Base-by-base conservation (phyloP, 176 grass and related monocot genomes). In the Ensete glaucum region DNA sequence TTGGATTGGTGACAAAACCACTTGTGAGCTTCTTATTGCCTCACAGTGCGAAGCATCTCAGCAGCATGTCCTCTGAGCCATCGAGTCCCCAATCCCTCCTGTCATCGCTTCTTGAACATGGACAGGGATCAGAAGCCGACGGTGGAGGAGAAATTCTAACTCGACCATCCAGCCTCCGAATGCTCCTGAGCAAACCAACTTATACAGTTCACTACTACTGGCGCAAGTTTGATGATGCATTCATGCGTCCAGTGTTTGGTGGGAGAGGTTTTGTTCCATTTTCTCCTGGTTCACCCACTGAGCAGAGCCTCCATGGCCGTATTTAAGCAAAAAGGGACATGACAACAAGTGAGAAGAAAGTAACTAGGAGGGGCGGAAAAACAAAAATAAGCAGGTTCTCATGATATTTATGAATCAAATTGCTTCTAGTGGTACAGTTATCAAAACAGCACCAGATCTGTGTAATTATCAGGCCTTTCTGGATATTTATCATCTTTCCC, bases 141-240 rank as follows among this genome's bases (percentile, higher is more conserved):
- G 90, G 89, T 77, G 22, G 19, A 10, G 50, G 75, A 3, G 72
- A 56, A 29, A 1, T 78, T 16, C 62, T 99, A 11, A 71, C 69
- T 9, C 85, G 96, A 57, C 88, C 88, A 1, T 87, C 84, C 26
- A 91, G 96, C 70, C 87, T 99, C 60, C 91, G 96, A 50, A 83
- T 99, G 96, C 91, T 99, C 54, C 86, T 99, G 15, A 91, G 67
- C 75, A 99, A 95, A 76, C 91, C 96, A 17, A 74, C 78, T 22
- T 88, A 84, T 78, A 99, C 95, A 10, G 91, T 99, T 64, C 95
- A 99, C 83, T 81, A 94, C 85, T 99, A 95, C 71, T 99, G 96
- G 96, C 90, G 96, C 85, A 99, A 91, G 81, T 95, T 99, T 11
- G 96, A 99, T 2, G 15, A 99, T 23, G 88, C 96, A 0, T 49